Base-by-base conservation (phyloP, 2,329 filamentous ascomycete genomes). In the Xylariaceae sp. region DNA sequence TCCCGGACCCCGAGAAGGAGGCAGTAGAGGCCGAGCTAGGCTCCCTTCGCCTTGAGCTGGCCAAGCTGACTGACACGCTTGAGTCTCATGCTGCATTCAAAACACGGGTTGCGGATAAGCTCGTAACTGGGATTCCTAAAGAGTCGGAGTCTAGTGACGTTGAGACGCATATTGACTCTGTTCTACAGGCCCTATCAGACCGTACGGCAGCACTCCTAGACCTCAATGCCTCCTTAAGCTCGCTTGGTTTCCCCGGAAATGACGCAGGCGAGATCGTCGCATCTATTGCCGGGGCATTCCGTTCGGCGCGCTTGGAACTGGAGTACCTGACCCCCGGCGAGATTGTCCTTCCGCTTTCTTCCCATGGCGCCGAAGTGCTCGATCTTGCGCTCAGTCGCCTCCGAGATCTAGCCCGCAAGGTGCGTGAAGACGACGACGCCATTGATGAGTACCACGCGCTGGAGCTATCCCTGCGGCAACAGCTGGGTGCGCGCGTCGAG, bases 241-340 rank as follows among this genome's bases (percentile, higher is more conserved):
- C 68, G 1, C 75, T 87, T 0, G 83, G 83, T 5, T 87, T 87
- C 61, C 66, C 73, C 0, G 78, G 80, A 1, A 58, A 62, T 6
- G 79, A 83, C 56, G 76, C 79, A 0, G 52, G 71, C n/a, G 78
- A 79, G n/a, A 77, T 82, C 54, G 65, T 87, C 7, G 58, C 73
- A 1, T 75, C 78, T 0, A 75, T 88, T 12, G 68, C 75, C 0
- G 59, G 73, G 1, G 76, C 79, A 1, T 82, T 88, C 71, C 81
- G 84, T 19, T 70, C 79, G 1, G 84, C 84, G 1, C 79, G 85
- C 1, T 72, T 87, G 0, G 84, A 87, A 62, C 78, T 87, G 2
- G 85, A 87, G 67, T 86, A 86, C 64, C 75, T 87, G 19, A 81
- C 79, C 0, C 84, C 84, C 0, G 84, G 84, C 5, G 84, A 87